Evolutionary conservation across 306 rosid genomes (phyloP).

Genomic region (Pyrus communis): DNA sequence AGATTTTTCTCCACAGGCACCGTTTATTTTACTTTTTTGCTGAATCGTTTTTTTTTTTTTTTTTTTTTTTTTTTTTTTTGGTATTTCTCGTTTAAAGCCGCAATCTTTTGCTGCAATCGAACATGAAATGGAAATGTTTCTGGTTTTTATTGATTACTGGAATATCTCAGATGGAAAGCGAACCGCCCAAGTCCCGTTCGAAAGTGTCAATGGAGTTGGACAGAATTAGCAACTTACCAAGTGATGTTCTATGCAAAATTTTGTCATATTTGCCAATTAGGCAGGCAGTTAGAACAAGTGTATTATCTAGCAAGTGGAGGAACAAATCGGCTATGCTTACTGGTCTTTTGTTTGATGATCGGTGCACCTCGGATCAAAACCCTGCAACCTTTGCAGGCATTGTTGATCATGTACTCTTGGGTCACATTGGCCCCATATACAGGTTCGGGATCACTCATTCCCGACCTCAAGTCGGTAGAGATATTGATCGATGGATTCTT

Average conservation of each 20-base stretch:
- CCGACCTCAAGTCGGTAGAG: constrained; percentile 22
- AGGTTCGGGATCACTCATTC: constrained; percentile 41
- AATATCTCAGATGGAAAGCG: too few species aligned
- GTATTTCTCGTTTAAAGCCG: too few species aligned
- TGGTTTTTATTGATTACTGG: too few species aligned
- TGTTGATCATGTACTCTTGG: constrained; percentile 52
- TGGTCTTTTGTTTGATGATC: constrained; percentile 34
- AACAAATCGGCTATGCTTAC: constrained; percentile 46
- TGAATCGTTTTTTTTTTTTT: too few species aligned
- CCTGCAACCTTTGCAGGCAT: constrained; percentile 22
- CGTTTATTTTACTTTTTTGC: too few species aligned
- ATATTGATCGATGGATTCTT: constrained; percentile 47
- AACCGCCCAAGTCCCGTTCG: too few species aligned
- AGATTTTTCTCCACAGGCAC: too few species aligned
- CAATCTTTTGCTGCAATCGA: too few species aligned
- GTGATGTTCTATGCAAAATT: constrained; percentile 37
- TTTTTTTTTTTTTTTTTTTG: too few species aligned
- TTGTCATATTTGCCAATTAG: constrained; percentile 34
- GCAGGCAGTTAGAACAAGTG: constrained; percentile 57
- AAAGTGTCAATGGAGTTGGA: constrained; percentile 34
- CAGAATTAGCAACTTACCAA: constrained; percentile 51
- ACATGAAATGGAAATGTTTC: too few species aligned
- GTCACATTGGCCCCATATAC: constrained; percentile 37
- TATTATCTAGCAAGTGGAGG: constrained; percentile 55
- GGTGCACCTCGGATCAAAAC: constrained; percentile 20